Conservation (phyloP, 768 basidiomycete species). For the Auricularia auricula-judae region DNA sequence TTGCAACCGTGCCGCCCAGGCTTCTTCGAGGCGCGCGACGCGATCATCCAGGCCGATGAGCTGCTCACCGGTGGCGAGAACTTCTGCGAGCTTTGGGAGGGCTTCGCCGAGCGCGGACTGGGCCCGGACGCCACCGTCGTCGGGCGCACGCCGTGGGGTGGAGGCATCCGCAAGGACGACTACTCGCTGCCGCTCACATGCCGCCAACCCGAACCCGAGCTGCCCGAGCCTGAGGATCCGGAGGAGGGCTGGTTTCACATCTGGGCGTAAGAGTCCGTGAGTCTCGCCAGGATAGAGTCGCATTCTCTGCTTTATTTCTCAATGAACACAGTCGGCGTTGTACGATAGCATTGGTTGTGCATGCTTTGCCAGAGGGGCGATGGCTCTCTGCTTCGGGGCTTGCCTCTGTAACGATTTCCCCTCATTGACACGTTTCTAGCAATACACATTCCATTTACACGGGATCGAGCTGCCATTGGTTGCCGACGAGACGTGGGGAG, state of each 20-base stretch:
- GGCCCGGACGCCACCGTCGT: slow-evolving; percentile 65
- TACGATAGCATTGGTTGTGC: too few relatives aligned
- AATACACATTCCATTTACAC: too few relatives aligned
- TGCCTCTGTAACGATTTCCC: too few relatives aligned
- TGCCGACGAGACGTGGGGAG: too few relatives aligned
- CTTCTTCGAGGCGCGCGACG: slow-evolving; percentile 84
- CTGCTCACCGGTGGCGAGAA: slow-evolving; percentile 90
- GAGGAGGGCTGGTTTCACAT: slow-evolving; percentile 12
- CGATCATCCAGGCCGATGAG: slow-evolving; percentile 85
- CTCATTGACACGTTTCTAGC: too few relatives aligned
- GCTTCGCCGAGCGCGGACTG: slow-evolving; percentile 73
- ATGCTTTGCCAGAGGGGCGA: too few relatives aligned
- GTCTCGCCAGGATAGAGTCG: too few relatives aligned
- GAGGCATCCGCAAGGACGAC: slow-evolving; percentile 21
- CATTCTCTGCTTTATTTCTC: too few relatives aligned
- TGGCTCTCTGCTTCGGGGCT: too few relatives aligned
- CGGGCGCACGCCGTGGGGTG: slow-evolving; percentile 80
- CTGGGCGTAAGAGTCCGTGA: neutral
- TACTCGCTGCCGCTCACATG: slow-evolving; percentile 31
- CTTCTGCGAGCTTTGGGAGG: slow-evolving; percentile 75
- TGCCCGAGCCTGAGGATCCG: slow-evolving; percentile 20
- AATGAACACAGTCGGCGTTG: too few relatives aligned
- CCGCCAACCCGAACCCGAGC: slow-evolving; percentile 15
- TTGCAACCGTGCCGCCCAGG: slow-evolving; percentile 81
- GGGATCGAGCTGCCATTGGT: too few relatives aligned